These are phyloP conservation scores for Collybia sp. DNA, from an alignment of 768 basidiomycete species.

Conservation along the genomic window DNA sequence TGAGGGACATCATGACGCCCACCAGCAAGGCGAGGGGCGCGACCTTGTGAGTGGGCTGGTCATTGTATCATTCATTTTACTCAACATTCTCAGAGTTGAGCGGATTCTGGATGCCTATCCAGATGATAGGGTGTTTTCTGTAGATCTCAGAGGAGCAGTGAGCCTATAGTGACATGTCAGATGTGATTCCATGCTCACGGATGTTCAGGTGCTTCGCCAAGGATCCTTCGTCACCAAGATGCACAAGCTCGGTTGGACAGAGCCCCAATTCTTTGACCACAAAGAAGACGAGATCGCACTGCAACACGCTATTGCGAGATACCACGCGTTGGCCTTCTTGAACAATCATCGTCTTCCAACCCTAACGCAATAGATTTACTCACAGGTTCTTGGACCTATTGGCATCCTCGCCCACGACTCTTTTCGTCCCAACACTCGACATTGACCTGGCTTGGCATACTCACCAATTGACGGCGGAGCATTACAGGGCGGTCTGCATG, in stretches of 20 bases:
- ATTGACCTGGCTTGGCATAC: too few species aligned
- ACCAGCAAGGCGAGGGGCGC: too few species aligned
- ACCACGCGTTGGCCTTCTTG: constrained; percentile 44
- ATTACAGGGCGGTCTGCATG: constrained; percentile 42
- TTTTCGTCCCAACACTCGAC: too few species aligned
- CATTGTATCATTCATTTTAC: not conserved
- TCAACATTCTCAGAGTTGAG: constrained; percentile 20
- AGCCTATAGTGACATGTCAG: constrained; percentile 6
- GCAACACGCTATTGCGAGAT: too few species aligned
- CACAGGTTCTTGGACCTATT: constrained; percentile 50
- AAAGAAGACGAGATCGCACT: constrained; percentile 34
- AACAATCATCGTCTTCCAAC: not conserved
- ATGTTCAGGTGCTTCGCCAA: too few species aligned
- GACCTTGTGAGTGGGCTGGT: constrained; percentile 13
- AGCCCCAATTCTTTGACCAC: constrained; percentile 36
- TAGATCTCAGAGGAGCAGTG: too few species aligned
- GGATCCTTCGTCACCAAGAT: constrained; percentile 51
- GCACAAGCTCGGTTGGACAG: constrained; percentile 39
- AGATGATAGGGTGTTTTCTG: too few species aligned
- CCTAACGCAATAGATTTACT: too few species aligned
- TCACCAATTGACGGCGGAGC: too few species aligned
- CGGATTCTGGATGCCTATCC: constrained; percentile 48
- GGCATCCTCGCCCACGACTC: too few species aligned
- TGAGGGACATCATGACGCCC: too few species aligned
- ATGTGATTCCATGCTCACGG: not conserved